Evolutionary conservation across 495 filamentous ascomycete genomes (phyloP).

Genomic region (Massariosphaeria phaeospora): DNA sequence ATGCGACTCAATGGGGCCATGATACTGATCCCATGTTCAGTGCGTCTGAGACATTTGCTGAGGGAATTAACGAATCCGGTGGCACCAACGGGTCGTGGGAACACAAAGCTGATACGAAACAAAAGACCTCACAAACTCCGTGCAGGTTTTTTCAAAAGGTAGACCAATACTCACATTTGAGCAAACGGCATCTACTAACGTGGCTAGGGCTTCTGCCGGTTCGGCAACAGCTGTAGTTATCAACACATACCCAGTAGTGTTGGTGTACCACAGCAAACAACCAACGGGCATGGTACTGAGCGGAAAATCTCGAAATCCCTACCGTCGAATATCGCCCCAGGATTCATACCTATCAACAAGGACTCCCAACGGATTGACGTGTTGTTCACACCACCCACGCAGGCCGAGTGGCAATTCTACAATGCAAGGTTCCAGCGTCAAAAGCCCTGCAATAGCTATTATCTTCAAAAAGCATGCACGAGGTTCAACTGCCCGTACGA

Average conservation of each 20-base stretch:
- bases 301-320: constrained; percentile 17
- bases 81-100: constrained; percentile 13
- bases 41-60: not conserved
- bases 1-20: constrained; percentile 3
- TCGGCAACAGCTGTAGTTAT: constrained; percentile 32
- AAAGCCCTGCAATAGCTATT: constrained; percentile 36
- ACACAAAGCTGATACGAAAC: not conserved
- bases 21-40: not conserved
- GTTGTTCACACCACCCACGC: constrained; percentile 15
- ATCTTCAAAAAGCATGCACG: constrained; percentile 25
- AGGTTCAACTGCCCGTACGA: constrained; percentile 30
- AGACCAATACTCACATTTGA: not conserved
- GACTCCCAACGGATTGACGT: constrained; percentile 31
- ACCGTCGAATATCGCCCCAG: constrained; percentile 6
- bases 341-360: constrained; percentile 35
- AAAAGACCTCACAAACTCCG: not conserved
- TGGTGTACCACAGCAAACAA: too few relatives aligned
- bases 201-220: constrained; percentile 29
- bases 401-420: constrained; percentile 21
- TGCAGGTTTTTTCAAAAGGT: constrained; percentile 35
- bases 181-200: not conserved
- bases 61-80: not conserved
- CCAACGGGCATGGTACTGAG: too few relatives aligned
- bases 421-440: constrained; percentile 22
- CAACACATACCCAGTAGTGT: constrained; percentile 28